These are phyloP conservation scores for Gloeopeniophorella convolvens DNA, from an alignment of 768 basidiomycete genomes.

Conservation along the genomic window DNA sequence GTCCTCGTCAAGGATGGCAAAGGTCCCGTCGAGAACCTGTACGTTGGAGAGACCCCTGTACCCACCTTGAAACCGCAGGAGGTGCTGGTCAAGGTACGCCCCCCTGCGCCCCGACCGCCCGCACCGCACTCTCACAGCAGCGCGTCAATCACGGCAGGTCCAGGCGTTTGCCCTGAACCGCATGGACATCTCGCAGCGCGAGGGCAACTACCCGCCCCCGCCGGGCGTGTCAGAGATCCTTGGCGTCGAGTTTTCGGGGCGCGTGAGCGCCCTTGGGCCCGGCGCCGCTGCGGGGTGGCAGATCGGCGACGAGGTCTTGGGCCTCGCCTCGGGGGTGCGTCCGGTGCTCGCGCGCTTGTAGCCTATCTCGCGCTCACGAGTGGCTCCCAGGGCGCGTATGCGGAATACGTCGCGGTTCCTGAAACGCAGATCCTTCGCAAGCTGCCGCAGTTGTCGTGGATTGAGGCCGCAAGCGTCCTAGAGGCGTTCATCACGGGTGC, in stretches of 20 bases:
- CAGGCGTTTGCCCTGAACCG: slow-evolving; percentile 86
- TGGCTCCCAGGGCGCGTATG: slow-evolving; percentile 93
- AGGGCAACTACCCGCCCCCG: slow-evolving; percentile 72
- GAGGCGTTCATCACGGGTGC: slow-evolving; percentile 85
- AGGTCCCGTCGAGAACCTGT: slow-evolving; percentile 71
- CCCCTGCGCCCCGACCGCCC: not conserved
- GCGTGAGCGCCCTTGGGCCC: slow-evolving; percentile 34
- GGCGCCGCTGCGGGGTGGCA: slow-evolving; percentile 30
- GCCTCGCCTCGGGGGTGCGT: slow-evolving; percentile 73
- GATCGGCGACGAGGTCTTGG: slow-evolving; percentile 81
- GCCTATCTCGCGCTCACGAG: too few species aligned
- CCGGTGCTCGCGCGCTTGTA: not conserved
- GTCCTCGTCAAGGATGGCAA: slow-evolving; percentile 70
- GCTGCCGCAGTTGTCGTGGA: slow-evolving; percentile 69
- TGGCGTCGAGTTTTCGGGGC: slow-evolving; percentile 86
- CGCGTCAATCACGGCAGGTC: slow-evolving; percentile 37
- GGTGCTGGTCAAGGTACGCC: slow-evolving; percentile 72
- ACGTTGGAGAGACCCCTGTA: slow-evolving; percentile 62
- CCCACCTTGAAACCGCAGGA: slow-evolving; percentile 53
- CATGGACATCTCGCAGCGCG: slow-evolving; percentile 72
- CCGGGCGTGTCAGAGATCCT: slow-evolving; percentile 68
- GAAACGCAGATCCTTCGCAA: slow-evolving; percentile 67
- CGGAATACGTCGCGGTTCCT: slow-evolving; percentile 70
- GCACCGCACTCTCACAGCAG: not conserved
- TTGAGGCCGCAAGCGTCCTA: slow-evolving; percentile 79